These are phyloP conservation scores for Blastocystis hominis DNA, from an alignment of 352 stramenopile species.

Conservation along the genomic window DNA sequence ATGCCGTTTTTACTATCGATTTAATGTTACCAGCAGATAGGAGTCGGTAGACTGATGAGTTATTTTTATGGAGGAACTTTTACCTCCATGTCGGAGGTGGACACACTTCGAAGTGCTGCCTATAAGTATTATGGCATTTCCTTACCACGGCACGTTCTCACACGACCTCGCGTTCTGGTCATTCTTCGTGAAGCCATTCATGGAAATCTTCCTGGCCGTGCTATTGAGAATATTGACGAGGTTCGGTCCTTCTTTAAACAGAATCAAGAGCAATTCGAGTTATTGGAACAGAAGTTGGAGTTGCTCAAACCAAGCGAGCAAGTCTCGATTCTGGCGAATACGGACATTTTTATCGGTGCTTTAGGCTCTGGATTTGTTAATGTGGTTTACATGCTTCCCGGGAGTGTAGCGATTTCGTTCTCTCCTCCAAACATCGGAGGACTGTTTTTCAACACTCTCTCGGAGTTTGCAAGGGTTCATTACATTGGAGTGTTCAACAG, in stretches of 20 bases:
- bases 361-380: conserved; percentile 41
- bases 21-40: not conserved
- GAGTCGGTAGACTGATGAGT: not conserved
- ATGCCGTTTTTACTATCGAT: not conserved
- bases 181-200: conserved; percentile 9
- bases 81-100: not conserved
- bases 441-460: conserved; percentile 49
- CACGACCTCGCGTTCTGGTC: not conserved
- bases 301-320: conserved; percentile 16
- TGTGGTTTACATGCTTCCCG: conserved; percentile 51
- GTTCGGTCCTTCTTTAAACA: not conserved
- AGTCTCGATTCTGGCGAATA: not conserved
- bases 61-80: conserved; percentile 47
- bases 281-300: conserved; percentile 40
- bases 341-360: conserved; percentile 33
- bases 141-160: not conserved
- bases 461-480: conserved; percentile 11
- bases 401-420: conserved; percentile 32
- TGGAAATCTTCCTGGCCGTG: conserved; percentile 35
- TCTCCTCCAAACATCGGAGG: conserved; percentile 54
- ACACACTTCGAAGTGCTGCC: conserved; percentile 13
- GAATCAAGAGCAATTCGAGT: not conserved
- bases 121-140: conserved; percentile 10
- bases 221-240: conserved; percentile 31
- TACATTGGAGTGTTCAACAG: conserved; percentile 54